phyloP scores from a whole-genome alignment of 2,329 filamentous ascomycete species.

The Fusarium sterilihyphosum region DNA sequence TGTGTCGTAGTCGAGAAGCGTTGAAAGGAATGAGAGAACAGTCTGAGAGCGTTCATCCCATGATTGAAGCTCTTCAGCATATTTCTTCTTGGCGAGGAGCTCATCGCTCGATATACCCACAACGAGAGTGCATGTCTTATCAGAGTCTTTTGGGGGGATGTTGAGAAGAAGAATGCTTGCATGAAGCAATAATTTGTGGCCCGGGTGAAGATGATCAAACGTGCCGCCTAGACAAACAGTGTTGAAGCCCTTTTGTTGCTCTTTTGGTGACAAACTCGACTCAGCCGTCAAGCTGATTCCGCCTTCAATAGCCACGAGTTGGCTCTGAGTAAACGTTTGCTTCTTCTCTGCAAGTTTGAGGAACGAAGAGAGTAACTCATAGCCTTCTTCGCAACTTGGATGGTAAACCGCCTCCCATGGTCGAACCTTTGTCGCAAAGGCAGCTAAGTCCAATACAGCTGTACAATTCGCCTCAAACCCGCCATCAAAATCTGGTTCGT shows the following conservation, averaged over 20 bases:
- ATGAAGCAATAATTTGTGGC: constrained; percentile 96
- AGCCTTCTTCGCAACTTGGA: constrained; percentile 71
- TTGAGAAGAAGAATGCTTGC: constrained; percentile 79
- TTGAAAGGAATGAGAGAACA: constrained; percentile 78
- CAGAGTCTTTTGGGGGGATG: constrained; percentile 53
- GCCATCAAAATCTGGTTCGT: constrained; percentile 47
- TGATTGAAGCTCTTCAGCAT: constrained; percentile 79
- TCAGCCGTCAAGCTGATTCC: constrained; percentile 57
- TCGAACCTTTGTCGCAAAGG: constrained; percentile 63
- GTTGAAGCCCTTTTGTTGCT: constrained; percentile 36
- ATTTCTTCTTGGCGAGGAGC: constrained; percentile 89
- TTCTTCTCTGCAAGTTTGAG: constrained; percentile 57
- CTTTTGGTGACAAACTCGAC: not conserved
- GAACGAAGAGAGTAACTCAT: constrained; percentile 64
- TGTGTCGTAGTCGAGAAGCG: constrained; percentile 61
- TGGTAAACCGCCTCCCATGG: constrained; percentile 74
- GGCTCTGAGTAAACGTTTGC: constrained; percentile 59
- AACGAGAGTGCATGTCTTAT: constrained; percentile 68
- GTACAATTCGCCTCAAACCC: constrained; percentile 57
- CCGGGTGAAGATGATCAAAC: constrained; percentile 94
- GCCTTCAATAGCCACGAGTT: constrained; percentile 62
- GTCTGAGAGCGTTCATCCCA: constrained; percentile 79
- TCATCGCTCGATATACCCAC: constrained; percentile 91
- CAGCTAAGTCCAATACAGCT: constrained; percentile 59
- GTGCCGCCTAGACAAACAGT: constrained; percentile 86